Evolutionary conservation across 768 basidiomycete species (phyloP).

Genomic region (Lentinula lateritia): DNA sequence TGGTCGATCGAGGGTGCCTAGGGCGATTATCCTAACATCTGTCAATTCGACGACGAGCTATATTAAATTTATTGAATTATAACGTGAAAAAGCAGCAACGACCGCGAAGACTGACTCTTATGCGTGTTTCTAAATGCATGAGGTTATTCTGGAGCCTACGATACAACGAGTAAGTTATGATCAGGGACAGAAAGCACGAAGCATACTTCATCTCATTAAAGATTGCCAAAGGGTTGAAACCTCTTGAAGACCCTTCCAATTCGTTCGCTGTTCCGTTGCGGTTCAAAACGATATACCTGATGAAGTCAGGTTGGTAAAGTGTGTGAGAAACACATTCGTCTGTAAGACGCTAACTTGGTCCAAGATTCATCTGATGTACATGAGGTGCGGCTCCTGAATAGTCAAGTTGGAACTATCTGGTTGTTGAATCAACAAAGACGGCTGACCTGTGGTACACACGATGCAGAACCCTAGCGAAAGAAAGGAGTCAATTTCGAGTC

Average conservation of each 20-base stretch:
- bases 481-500: constrained; percentile 5
- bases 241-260: constrained; percentile 60
- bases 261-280: constrained; percentile 73
- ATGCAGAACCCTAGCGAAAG: constrained; percentile 43
- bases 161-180: constrained; percentile 2
- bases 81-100: background rate
- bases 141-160: constrained; percentile 63
- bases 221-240: constrained; percentile 59
- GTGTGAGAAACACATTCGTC: background rate
- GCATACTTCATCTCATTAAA: constrained; percentile 75
- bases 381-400: constrained; percentile 46
- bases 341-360: constrained; percentile 55
- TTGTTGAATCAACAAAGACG: background rate
- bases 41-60: constrained; percentile 66
- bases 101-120: constrained; percentile 42
- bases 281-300: constrained; percentile 69
- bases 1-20: constrained; percentile 61
- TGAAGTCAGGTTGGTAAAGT: constrained; percentile 5
- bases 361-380: constrained; percentile 80
- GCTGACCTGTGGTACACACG: constrained; percentile 51
- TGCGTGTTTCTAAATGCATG: constrained; percentile 59
- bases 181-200: background rate
- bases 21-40: constrained; percentile 68
- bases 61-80: background rate
- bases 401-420: background rate